A percentile compares a stretch with the other conserved stretches of the same genome.
phyloP scores from a whole-genome alignment of 1,139 yeast genomes.

The Saccharomyces uvarum region DNA sequence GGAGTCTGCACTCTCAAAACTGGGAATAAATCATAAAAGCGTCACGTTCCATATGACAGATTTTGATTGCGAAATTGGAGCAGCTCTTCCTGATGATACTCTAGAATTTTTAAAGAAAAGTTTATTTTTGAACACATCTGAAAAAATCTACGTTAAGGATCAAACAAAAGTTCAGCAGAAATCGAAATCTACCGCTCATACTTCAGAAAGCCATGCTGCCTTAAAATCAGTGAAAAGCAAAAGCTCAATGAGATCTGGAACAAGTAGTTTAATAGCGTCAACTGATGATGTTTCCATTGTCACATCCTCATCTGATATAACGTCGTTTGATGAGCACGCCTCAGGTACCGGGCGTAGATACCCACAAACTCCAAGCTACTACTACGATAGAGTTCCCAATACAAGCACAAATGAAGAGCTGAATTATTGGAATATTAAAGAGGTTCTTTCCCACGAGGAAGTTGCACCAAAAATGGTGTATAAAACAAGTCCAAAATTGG shows the following conservation, averaged over 20 bases:
- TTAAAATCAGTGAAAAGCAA: constrained; percentile 21
- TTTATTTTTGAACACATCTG: constrained; percentile 33
- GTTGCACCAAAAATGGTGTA: constrained; percentile 10
- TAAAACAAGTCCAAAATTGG: constrained; percentile 7
- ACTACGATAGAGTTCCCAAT: constrained; percentile 22
- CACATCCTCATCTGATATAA: constrained; percentile 29
- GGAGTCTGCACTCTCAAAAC: constrained; percentile 34
- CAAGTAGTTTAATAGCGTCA: constrained; percentile 20
- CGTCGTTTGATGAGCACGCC: constrained; percentile 27
- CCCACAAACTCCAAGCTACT: constrained; percentile 31
- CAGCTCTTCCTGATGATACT: constrained; percentile 44
- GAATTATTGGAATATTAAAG: constrained; percentile 64
- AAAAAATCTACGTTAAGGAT: constrained; percentile 42
- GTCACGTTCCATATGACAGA: constrained; percentile 64
- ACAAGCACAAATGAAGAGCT: constrained; percentile 32
- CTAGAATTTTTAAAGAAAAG: constrained; percentile 38
- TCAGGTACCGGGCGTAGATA: constrained; percentile 23
- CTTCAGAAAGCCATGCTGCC: constrained; percentile 12
- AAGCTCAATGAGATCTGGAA: constrained; percentile 22
- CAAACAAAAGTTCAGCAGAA: constrained; percentile 20
- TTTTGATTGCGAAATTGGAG: constrained; percentile 57
- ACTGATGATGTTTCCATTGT: constrained; percentile 27
- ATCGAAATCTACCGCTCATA: constrained; percentile 11
- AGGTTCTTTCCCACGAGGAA: constrained; percentile 18
- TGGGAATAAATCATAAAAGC: constrained; percentile 39